Base-by-base conservation (phyloP, 169 alveolate species). In the Plasmodium vinckei region DNA sequence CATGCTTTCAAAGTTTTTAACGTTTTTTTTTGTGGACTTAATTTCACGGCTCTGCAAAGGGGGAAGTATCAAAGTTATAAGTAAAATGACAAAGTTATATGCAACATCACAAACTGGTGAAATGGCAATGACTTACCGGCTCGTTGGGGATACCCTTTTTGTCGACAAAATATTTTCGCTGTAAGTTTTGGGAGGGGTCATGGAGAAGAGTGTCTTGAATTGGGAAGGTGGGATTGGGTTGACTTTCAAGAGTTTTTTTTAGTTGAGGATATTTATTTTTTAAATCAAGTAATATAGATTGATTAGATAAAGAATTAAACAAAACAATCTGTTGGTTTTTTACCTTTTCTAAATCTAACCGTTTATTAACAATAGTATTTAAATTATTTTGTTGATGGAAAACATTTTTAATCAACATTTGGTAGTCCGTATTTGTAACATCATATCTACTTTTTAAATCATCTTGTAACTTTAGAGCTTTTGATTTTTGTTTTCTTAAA, bases 71-170 rank as follows among this genome's bases (percentile, higher is more conserved):
- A n/a, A n/a, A n/a, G n/a, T n/a, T n/a, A n/a, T n/a, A n/a, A n/a
- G n/a, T n/a, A n/a, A n/a, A 59, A 59, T 17, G 13, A n/a, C 12
- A 12, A 17, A 17, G n/a, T 59, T 2, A 49, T 1, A 49, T 49
- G 15, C 15, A 49, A n/a, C n/a, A n/a, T n/a, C n/a, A n/a, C n/a
- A n/a, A n/a, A n/a, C n/a, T n/a, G n/a, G n/a, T 25, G 39, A 27
- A 0, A 5, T 33, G 42, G 42, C 7, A 27, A 2, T 6, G 0
- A 5, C 42, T 33, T 33, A 82, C 90, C 56, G 42, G 65, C 10
- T 69, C 47, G 19, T 82, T 82, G 10, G 90, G 90, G 25, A 82
- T 82, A 0, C 90, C 90, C 72, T 82, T 82, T n/a, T 72, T 54
- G 15, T 82, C 90, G 0, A 72, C 69, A 19, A 25, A 68, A 23